Evolutionary conservation across 2,329 filamentous ascomycete species (phyloP), one percentile per base, ranked within the genome.

Genomic region (Emmonsia crescens): DNA sequence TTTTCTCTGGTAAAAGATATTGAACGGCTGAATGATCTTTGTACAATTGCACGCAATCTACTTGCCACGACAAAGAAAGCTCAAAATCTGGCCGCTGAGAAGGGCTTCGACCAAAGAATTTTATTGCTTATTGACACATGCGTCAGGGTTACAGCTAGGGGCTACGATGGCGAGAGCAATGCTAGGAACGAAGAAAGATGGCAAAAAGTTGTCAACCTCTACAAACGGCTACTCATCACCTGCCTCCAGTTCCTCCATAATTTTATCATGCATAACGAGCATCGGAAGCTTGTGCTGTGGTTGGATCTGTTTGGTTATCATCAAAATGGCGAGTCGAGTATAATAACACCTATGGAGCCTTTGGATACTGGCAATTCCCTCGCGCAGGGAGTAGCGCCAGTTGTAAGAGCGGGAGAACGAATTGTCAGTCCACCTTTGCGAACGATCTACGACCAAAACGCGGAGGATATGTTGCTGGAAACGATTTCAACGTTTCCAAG

Each of bases 191-290:
- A 87, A 71, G 83, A 85, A 66, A 82, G 83, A 66, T 86, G 84
- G 83, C 83, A 86, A 72, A 82, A 80, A 71, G 82, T 86, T 60
- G 83, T 86, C 64, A 85, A 84, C 68, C 80, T 83, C 3, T 86
- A 85, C 73, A 86, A 87, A 73, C 83, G 84, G 67, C 75, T 87
- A 21, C 76, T 87, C 67, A 86, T 86, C 61, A 85, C 83, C 2
- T 83, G 82, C 64, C 76, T 87, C n/a, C 85, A 87, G 68, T 86
- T 85, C 65, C 73, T 87, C 61, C 85, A 87, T 73, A 87, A 87
- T 65, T 80, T 86, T 57, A 83, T 85, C 55, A 84, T 84, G 68
- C 81, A 84, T 64, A 87, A 87, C 66, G 84, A 87, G 72, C 79
- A 84, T 63, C 77, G 83, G 46, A 87, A 87, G 68, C 77, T 86